Percentiles rank a stretch among this genome's conserved stretches.
These are phyloP conservation scores for Penicillium nordicum DNA, from an alignment of 2,329 filamentous ascomycete genomes.

Conservation along the genomic window DNA sequence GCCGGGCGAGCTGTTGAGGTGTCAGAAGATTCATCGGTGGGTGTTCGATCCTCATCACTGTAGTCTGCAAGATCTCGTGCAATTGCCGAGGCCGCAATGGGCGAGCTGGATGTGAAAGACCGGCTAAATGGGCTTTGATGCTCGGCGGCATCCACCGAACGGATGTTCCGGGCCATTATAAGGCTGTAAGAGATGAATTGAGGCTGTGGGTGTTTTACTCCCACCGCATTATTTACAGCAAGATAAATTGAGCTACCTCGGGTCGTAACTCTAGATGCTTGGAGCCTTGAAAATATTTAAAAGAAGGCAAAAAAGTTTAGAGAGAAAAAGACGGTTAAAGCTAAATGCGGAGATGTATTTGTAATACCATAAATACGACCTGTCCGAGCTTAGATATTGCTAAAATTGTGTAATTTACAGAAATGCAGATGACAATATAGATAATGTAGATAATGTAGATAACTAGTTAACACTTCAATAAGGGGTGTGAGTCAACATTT, in stretches of 20 bases:
- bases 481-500: neutral
- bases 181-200: conserved; percentile 5
- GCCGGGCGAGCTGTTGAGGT: conserved; percentile 42
- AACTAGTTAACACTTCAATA: neutral
- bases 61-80: conserved; percentile 65
- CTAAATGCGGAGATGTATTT: conserved; percentile 6
- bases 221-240: conserved; percentile 4
- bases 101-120: conserved; percentile 59
- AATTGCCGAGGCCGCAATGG: conserved; percentile 63
- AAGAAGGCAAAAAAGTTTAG: neutral
- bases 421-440: neutral
- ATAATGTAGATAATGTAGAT: neutral
- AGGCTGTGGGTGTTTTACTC: neutral
- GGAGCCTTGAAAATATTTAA: neutral
- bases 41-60: conserved; percentile 53
- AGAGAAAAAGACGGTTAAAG: conserved; percentile 4
- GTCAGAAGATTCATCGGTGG: conserved; percentile 39
- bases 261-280: neutral
- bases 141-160: conserved; percentile 27
- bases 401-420: neutral
- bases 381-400: neutral
- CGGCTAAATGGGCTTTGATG: conserved; percentile 32
- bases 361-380: neutral
- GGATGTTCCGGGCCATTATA: conserved; percentile 29
- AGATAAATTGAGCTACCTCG: neutral